Base-by-base conservation (phyloP, 495 filamentous ascomycete species). In the Daldinia concentrica region DNA sequence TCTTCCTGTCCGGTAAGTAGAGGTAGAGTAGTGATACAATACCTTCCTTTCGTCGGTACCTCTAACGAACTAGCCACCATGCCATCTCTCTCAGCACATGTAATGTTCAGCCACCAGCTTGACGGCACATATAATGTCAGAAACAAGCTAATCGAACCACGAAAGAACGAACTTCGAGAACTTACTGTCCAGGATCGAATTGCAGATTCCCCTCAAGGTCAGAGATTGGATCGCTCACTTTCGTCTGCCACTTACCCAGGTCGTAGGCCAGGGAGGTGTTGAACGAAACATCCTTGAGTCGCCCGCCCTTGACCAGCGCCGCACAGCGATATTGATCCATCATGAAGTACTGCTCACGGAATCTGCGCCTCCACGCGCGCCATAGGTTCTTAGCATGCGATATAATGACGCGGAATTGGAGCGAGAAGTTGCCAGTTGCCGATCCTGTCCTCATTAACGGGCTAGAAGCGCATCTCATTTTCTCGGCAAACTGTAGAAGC, bases 101-200 rank as follows among this genome's bases (percentile, higher is more conserved):
- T 75, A 1, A 85, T 75, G 65, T 83, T 82, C 19, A 82, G 62
- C 83, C 83, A 87, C 84, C 83, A 87, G 55, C 83, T 85, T 48
- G 37, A n/a, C 17, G 34, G 22, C 3, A 22, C 15, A 41, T 43
- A 26, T 19, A 7, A 34, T 24, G 59, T 78, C 39, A 76, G 64
- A 55, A 39, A 54, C 19, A 32, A 22, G 12, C 58, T n/a, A 36
- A 22, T 6, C 15, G 11, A 15, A n/a, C 3, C 3, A 26, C 6
- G 8, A 29, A 12, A 43, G 6, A 12, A 48, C 19, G n/a, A 2
- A 22, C 8, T 48, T 48, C 17, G 22, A 29, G 5, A 29, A 62
- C 79, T 70, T 66, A 82, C 79, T 81, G 66, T 19, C 80, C 79
- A 5, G 68, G 60, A 43, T 72, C 73, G 58, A 80, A 82, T 17